Evolutionary conservation across 2,329 filamentous ascomycete genomes (phyloP).

Genomic region (Aureobasidium sp.): DNA sequence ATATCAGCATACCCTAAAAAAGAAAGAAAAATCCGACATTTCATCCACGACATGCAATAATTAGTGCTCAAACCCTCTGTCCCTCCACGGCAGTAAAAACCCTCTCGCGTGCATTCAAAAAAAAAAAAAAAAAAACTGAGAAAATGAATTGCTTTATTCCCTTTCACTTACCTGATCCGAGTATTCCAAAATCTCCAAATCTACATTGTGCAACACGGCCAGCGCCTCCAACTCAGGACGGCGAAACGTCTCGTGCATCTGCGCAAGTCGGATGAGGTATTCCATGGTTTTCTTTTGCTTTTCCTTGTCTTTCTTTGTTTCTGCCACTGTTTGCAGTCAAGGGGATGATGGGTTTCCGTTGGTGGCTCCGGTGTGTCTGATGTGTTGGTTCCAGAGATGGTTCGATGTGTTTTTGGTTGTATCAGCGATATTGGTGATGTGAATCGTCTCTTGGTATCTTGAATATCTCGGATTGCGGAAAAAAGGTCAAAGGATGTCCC

Average conservation of each 20-base stretch:
- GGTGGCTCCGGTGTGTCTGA: no score
- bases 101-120: neutral
- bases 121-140: neutral
- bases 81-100: neutral
- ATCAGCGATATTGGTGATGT: no score
- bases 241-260: conserved; percentile 86
- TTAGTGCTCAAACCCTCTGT: no score
- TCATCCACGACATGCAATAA: no score
- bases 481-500: neutral
- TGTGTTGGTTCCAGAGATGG: no score
- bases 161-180: conserved; percentile 55
- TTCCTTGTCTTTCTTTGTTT: neutral
- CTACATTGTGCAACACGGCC: conserved; percentile 56
- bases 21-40: no score
- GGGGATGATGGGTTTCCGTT: no score
- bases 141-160: no score
- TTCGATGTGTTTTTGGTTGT: no score
- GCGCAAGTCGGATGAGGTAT: conserved; percentile 82
- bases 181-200: conserved; percentile 68
- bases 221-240: conserved; percentile 74
- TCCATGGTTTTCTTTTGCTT: conserved; percentile 41
- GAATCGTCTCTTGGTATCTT: no score
- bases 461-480: neutral
- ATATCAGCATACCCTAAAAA: no score
- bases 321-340: neutral